Evolutionary conservation across 257 asterid genomes (phyloP), one percentile per base, ranked within the genome.

Genomic region (Solanum ossicruentum): DNA sequence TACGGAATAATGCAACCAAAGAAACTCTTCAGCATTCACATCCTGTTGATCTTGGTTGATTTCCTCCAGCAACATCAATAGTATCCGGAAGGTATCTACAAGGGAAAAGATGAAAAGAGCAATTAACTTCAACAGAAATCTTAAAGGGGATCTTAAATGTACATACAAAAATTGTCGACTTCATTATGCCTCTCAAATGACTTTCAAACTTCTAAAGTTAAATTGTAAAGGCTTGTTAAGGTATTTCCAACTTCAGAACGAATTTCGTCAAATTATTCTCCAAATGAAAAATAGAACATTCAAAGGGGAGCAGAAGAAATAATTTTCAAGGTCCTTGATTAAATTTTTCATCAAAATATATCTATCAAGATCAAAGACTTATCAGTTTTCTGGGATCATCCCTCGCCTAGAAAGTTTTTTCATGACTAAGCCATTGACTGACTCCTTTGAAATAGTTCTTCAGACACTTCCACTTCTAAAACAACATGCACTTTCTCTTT

Each of bases 31-130:
- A 92, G 55, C 95, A 93, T 86, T 93, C 93, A 85, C 95, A 93
- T 49, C 97, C 94, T 3, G 95, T 87, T 21, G 94, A 89, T 87
- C 93, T 89, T 86, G 92, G 92, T 80, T 90, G 95, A 88, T 88
- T 93, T 80, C 92, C 93, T 1, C 94, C 87, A 12, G 88, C 89
- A 86, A 92, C 90, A 69, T 93, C 95, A 45, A 93, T 92, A 80
- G 95, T 85, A 58, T 90, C 92, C 13, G 91, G 92, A 82, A 90
- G 89, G 71, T 90, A 90, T 57, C 91, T 90, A 85, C 60, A 52
- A 43, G 39, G 9, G 52, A 52, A 52, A 70, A 78, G 65, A 83
- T 57, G 15, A 66, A 83, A 83, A 21, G 49, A 51, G 17, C 32
- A 26, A 15, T 79, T 23, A 39, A 54, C 54, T 6, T 69, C 82